Conservation (phyloP, 208 protist genomes). For the Leishmania martiniquensis region DNA sequence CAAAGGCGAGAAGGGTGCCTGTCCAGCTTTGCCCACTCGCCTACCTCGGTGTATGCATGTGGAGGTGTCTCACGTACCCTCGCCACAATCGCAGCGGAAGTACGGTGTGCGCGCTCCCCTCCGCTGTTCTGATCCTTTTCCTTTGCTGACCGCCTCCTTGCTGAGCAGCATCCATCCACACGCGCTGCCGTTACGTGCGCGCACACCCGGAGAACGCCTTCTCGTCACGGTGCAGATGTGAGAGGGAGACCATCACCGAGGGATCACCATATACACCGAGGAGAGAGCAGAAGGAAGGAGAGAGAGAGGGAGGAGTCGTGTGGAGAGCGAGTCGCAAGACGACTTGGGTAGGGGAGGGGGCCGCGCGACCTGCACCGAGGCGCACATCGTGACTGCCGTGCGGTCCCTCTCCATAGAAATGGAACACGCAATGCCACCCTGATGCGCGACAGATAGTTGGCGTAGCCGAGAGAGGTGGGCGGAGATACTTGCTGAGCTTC, state of each 20-base stretch:
- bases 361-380: slow-evolving; percentile 9
- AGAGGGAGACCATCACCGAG: too few relatives aligned
- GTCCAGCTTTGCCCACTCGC: background rate
- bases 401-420: slow-evolving; percentile 31
- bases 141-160: background rate
- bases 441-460: slow-evolving; percentile 36
- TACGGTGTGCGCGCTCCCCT: background rate
- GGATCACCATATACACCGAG: too few relatives aligned
- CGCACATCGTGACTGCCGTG: slow-evolving; percentile 44
- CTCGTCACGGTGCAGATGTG: too few relatives aligned
- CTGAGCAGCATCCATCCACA: background rate
- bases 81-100: background rate
- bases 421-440: slow-evolving; percentile 47
- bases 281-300: slow-evolving; percentile 4
- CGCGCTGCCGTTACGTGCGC: background rate
- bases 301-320: background rate
- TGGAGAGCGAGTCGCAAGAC: background rate
- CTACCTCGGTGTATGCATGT: background rate
- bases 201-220: too few relatives aligned
- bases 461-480: slow-evolving; percentile 51
- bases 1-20: background rate
- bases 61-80: background rate
- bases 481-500: slow-evolving; percentile 35
- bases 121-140: background rate
- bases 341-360: background rate